Base-by-base conservation (phyloP, 805 yeast genomes). In the Helenozyma rhizophorensis region DNA sequence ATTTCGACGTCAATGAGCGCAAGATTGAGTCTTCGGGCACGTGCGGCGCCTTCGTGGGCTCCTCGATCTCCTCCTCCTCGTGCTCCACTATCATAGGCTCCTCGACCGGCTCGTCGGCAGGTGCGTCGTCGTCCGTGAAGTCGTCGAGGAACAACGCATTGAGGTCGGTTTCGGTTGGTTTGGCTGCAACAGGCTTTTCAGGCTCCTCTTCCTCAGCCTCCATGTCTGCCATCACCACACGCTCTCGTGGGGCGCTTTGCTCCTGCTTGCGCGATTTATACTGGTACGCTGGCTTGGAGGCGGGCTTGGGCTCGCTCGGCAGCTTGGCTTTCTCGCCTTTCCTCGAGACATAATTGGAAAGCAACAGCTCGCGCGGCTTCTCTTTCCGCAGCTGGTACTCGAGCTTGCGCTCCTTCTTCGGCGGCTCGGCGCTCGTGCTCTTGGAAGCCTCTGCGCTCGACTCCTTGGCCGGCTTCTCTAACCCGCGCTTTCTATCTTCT, bases 211-310 rank as follows among this genome's bases (percentile, higher is more conserved):
- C 42, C 4, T 35, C 39, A 3, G 30, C 44, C 4, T n/a, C 28
- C 11, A 19, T 25, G 13, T 36, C 39, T 37, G 67, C 55, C n/a
- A 59, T 49, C 4, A 64, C 56, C 17, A 65, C 68, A 15, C 67
- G 50, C 31, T 67, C 71, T 25, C 44, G 53, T 9, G 63, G 62
- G 27, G 47, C 47, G 25, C 44, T 47, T 18, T 38, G 45, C 24
- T 60, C 62, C 11, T 40, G 21, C 37, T 65, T 65, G 12, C 70
- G 46, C 4, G 68, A 62, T 36, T 63, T 62, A 39, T 65, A 65
- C 32, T 56, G 48, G 32, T 32, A 42, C 12, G 39, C 19, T 3
- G 38, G 29, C 5, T 31, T 23, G 4, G 29, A 39, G 6, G 21
- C 21, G 15, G 37, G 32, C 19, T 39, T 36, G 14, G 21, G 30